phyloP scores from a whole-genome alignment of 331 rosid genomes.

The Phaseolus coccineus region DNA sequence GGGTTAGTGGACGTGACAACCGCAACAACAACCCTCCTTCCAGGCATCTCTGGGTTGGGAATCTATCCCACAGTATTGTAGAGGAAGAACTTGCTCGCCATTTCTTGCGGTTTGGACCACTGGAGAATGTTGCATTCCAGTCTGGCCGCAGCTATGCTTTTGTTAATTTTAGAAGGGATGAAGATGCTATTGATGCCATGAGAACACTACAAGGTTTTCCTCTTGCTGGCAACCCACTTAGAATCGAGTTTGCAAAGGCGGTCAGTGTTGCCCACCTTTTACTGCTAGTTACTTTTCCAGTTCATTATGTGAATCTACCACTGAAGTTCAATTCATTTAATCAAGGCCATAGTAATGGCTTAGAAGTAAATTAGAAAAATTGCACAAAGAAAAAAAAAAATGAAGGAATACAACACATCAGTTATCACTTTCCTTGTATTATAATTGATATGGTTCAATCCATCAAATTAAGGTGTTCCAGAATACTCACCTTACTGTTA shows the following conservation, averaged over 20 bases:
- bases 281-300: slow-evolving; percentile 52
- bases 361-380: slow-evolving; percentile 22
- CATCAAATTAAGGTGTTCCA: slow-evolving; percentile 28
- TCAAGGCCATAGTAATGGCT: slow-evolving; percentile 23
- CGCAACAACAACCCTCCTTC: slow-evolving; percentile 62
- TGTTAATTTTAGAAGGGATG: slow-evolving; percentile 76
- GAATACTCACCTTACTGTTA: slow-evolving; percentile 27
- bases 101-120: slow-evolving; percentile 73
- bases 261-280: slow-evolving; percentile 67
- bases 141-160: slow-evolving; percentile 90
- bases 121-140: slow-evolving; percentile 87
- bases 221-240: slow-evolving; percentile 68
- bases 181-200: slow-evolving; percentile 87
- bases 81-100: slow-evolving; percentile 76
- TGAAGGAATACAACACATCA: slow-evolving; percentile 9
- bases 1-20: slow-evolving; percentile 41
- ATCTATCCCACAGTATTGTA: slow-evolving; percentile 61
- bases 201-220: slow-evolving; percentile 75
- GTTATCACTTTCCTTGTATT: slow-evolving; percentile 15
- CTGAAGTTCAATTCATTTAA: slow-evolving; percentile 36
- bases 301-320: slow-evolving; percentile 49
- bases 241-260: slow-evolving; percentile 57
- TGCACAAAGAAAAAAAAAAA: slow-evolving; percentile 33
- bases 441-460: slow-evolving; percentile 28
- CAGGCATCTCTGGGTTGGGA: slow-evolving; percentile 57